These are phyloP conservation scores for Gamarada debralockiae DNA, from an alignment of 495 filamentous ascomycete genomes.

Conservation along the genomic window DNA sequence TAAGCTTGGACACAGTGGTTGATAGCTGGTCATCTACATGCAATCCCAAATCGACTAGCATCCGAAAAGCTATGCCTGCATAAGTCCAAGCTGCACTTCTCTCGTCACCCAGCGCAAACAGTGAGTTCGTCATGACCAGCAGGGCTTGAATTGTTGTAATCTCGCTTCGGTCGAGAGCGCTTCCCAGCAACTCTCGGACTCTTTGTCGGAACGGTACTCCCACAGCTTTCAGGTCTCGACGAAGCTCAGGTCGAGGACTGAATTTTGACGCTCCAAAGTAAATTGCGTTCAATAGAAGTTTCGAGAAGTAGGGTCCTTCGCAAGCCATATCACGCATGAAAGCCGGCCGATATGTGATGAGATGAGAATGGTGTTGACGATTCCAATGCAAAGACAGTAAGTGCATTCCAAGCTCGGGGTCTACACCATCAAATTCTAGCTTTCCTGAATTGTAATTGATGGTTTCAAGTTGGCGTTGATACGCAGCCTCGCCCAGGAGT, in stretches of 20 bases:
- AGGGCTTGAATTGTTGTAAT: constrained; percentile 44
- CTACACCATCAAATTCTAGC: constrained; percentile 42
- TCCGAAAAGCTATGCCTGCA: constrained; percentile 32
- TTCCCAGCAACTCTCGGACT: constrained; percentile 34
- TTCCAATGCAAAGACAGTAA: constrained; percentile 38
- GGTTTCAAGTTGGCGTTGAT: too few species aligned
- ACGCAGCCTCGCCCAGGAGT: too few species aligned
- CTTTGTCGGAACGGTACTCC: constrained; percentile 33
- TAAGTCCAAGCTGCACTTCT: constrained; percentile 43
- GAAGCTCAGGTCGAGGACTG: constrained; percentile 29
- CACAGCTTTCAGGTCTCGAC: constrained; percentile 13
- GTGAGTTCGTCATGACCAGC: constrained; percentile 1
- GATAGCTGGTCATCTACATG: constrained; percentile 26
- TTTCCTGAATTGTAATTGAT: too few species aligned
- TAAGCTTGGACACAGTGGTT: constrained; percentile 18
- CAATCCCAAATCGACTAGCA: constrained; percentile 38
- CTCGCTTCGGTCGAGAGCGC: constrained; percentile 35
- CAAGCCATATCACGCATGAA: constrained; percentile 39
- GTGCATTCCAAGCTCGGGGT: constrained; percentile 39
- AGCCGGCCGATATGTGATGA: constrained; percentile 33
- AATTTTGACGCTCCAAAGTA: constrained; percentile 39
- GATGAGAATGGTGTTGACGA: constrained; percentile 31
- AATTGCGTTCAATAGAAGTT: constrained; percentile 44
- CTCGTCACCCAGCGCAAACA: constrained; percentile 34
- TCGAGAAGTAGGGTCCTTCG: constrained; percentile 41